These are phyloP conservation scores for Rhizoctonia solani DNA, from an alignment of 1,284 basidiomycete genomes.

Conservation along the genomic window DNA sequence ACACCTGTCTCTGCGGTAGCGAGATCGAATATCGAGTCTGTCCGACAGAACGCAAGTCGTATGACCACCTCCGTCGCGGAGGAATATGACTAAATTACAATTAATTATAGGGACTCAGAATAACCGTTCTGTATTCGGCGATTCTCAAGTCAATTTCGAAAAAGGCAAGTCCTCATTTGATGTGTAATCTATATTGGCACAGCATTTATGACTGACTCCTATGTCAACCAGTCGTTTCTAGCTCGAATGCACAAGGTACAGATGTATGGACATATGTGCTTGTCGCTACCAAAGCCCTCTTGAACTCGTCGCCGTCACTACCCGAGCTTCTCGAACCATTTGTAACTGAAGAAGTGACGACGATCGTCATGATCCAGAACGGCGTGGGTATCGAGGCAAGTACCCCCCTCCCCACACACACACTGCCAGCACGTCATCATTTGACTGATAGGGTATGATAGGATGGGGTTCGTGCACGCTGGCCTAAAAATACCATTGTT, in stretches of 20 bases:
- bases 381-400: slow-evolving; percentile 35
- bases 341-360: slow-evolving; percentile 20
- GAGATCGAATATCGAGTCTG: slow-evolving; percentile 29
- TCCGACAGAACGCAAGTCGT: slow-evolving; percentile 14
- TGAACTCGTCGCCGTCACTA: slow-evolving; percentile 30
- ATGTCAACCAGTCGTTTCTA: slow-evolving; percentile 26
- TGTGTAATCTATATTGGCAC: neutral
- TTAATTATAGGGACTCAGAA: slow-evolving; percentile 14
- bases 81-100: neutral
- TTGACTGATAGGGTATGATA: neutral
- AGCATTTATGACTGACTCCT: neutral
- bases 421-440: neutral
- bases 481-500: slow-evolving; percentile 34
- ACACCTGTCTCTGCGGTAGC: slow-evolving; percentile 30
- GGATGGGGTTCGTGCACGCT: slow-evolving; percentile 30
- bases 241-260: neutral
- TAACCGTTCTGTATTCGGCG: slow-evolving; percentile 28
- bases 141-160: slow-evolving; percentile 9
- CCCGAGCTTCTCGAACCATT: slow-evolving; percentile 30
- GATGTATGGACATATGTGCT: slow-evolving; percentile 28
- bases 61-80: neutral
- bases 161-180: slow-evolving; percentile 10
- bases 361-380: slow-evolving; percentile 34
- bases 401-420: no score
- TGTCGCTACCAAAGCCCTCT: slow-evolving; percentile 32